These are phyloP conservation scores for Cadophora gregata DNA, from an alignment of 2,329 filamentous ascomycete genomes.

Conservation along the genomic window DNA sequence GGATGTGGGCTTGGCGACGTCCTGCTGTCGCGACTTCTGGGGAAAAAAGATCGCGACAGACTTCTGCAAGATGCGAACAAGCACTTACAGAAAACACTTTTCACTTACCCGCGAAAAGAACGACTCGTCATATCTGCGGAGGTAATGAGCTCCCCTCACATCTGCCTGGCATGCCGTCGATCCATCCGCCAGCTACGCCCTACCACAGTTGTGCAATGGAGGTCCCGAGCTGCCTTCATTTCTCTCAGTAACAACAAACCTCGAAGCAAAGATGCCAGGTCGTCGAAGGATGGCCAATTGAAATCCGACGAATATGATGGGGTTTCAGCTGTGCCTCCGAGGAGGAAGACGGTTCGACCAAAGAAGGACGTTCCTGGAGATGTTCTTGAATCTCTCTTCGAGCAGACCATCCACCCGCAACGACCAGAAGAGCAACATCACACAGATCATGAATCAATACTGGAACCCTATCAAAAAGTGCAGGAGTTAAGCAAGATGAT, in stretches of 20 bases:
- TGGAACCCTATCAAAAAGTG: constrained; percentile 40
- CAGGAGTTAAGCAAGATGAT: constrained; percentile 41
- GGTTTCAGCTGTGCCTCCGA: constrained; percentile 1
- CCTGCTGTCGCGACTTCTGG: background rate
- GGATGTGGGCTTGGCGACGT: background rate
- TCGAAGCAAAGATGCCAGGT: constrained; percentile 27
- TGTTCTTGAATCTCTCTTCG: constrained; percentile 43
- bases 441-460: constrained; percentile 15
- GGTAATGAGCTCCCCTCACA: constrained; percentile 40
- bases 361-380: constrained; percentile 31
- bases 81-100: background rate
- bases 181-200: constrained; percentile 31
- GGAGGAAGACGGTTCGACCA: constrained; percentile 19
- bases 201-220: constrained; percentile 31
- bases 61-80: background rate
- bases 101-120: background rate
- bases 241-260: constrained; percentile 33
- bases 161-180: constrained; percentile 42
- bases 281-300: constrained; percentile 22
- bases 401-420: constrained; percentile 35
- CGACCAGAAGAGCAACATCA: constrained; percentile 11
- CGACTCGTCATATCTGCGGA: background rate
- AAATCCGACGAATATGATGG: constrained; percentile 18
- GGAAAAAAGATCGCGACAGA: background rate
- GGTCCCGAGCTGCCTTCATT: constrained; percentile 39